Evolutionary conservation across 331 rosid genomes (phyloP), one percentile per base, ranked within the genome.

Genomic region (Quercus tomentella): DNA sequence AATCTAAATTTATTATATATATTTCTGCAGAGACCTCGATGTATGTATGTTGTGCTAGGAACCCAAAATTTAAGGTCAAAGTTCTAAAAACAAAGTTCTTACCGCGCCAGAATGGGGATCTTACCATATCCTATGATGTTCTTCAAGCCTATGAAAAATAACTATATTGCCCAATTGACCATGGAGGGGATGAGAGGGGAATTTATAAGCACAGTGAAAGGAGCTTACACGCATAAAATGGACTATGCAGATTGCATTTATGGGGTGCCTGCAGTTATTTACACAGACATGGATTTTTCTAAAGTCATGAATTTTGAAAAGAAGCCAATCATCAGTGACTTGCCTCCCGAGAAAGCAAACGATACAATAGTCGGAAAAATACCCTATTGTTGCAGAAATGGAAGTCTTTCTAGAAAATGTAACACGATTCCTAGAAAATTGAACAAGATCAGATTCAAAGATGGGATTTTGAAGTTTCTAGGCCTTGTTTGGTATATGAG

Each of bases 171-270:
- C 57, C 86, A 88, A 54, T 94, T 89, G 55, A 82, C 86, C 8
- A 79, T 91, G 35, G 89, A 89, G 17, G 88, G 94, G 92, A 84
- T 84, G 68, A 86, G 92, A 84, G 94, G 92, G 0, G 94, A 91
- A 73, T 91, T 91, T 85, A 89, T 88, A 78, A 37, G 28, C 35
- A 37, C 45, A 17, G 84, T 91, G 89, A 87, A 76, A 85, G 97
- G 97, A 15, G 97, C 94, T 22, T 91, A 89, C 76, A 73, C 97
- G 1, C 92, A 61, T 7, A 82, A 70, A 5, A 65, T 65, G 0
- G 91, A 89, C 5, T 52, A 14, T 61, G 56, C 86, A 6, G 79
- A 51, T 45, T 89, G 94, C 41, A 28, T 91, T 20, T 72, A 41
- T 35, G 10, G 93, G 97, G 21, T 43, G 52, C 79, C 89, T 2